These are phyloP conservation scores for Ceratocystis alfenasii DNA, from an alignment of 2,329 filamentous ascomycete genomes.

Conservation along the genomic window DNA sequence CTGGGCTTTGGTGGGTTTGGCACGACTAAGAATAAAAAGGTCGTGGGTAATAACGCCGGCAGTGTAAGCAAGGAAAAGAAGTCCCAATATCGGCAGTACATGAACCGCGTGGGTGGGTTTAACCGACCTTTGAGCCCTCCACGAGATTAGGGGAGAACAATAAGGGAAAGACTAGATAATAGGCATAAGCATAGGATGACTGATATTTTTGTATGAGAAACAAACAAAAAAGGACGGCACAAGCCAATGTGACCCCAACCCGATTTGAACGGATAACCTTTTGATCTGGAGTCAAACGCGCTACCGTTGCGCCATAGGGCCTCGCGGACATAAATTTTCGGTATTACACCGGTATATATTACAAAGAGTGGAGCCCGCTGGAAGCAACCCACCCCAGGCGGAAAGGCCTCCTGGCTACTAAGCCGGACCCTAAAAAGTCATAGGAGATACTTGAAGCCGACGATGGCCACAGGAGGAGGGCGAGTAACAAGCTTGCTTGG, in stretches of 20 bases:
- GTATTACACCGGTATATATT: not conserved
- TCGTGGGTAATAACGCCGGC: slow-evolving; percentile 74
- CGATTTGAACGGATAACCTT: slow-evolving; percentile 23
- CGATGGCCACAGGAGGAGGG: too few species aligned
- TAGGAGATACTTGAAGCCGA: too few species aligned
- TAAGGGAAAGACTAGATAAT: too few species aligned
- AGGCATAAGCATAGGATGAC: not conserved
- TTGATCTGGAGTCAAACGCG: slow-evolving; percentile 23
- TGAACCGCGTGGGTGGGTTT: slow-evolving; percentile 75
- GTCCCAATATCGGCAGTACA: slow-evolving; percentile 92
- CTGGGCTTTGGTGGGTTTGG: slow-evolving; percentile 87
- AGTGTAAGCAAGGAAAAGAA: slow-evolving; percentile 85
- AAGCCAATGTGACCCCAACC: slow-evolving; percentile 21
- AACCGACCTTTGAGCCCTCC: slow-evolving; percentile 61
- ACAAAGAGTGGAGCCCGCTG: too few species aligned
- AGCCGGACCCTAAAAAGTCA: too few species aligned
- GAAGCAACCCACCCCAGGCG: too few species aligned
- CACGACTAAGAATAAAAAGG: slow-evolving; percentile 77
- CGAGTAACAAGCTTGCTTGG: too few species aligned
- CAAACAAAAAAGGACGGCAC: not conserved
- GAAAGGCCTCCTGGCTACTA: too few species aligned
- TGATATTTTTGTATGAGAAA: not conserved
- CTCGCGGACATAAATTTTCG: not conserved
- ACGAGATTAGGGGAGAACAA: slow-evolving; percentile 23
- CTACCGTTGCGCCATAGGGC: slow-evolving; percentile 21